These are phyloP conservation scores for Medicago lupulina DNA, from an alignment of 306 rosid species.

Conservation along the genomic window DNA sequence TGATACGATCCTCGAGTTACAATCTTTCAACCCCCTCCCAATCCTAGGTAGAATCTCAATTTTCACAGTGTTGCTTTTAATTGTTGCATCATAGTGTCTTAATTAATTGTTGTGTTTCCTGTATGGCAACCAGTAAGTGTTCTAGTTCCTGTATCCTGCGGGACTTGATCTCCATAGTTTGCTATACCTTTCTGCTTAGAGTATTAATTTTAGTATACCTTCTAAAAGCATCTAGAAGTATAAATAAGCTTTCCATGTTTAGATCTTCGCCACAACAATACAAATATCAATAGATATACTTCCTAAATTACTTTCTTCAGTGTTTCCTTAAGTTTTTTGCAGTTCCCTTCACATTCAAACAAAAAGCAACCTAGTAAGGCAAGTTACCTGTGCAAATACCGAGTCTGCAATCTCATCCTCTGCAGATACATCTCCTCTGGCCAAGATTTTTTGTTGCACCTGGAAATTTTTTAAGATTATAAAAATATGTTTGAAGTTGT, in stretches of 20 bases:
- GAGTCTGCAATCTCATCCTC: slow-evolving; percentile 90
- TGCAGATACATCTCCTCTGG: slow-evolving; percentile 66
- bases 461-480: slow-evolving; percentile 35
- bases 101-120: background rate
- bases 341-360: background rate
- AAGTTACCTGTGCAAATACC: slow-evolving; percentile 60
- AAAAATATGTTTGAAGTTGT: slow-evolving; percentile 32
- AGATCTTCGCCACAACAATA: background rate
- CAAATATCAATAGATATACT: background rate
- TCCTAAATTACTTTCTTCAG: background rate
- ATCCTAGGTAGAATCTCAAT: background rate
- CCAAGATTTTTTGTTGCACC: slow-evolving; percentile 66
- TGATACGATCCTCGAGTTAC: background rate
- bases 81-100: background rate
- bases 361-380: slow-evolving; percentile 29
- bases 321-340: background rate
- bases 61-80: background rate
- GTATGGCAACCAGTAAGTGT: background rate
- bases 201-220: background rate
- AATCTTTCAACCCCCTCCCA: background rate
- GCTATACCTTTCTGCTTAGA: background rate
- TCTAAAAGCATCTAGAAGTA: background rate
- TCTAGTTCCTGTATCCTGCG: background rate
- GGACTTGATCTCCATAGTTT: background rate
- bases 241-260: background rate